These are phyloP conservation scores for Fusarium xylarioides DNA, from an alignment of 2,329 filamentous ascomycete species.

Conservation along the genomic window DNA sequence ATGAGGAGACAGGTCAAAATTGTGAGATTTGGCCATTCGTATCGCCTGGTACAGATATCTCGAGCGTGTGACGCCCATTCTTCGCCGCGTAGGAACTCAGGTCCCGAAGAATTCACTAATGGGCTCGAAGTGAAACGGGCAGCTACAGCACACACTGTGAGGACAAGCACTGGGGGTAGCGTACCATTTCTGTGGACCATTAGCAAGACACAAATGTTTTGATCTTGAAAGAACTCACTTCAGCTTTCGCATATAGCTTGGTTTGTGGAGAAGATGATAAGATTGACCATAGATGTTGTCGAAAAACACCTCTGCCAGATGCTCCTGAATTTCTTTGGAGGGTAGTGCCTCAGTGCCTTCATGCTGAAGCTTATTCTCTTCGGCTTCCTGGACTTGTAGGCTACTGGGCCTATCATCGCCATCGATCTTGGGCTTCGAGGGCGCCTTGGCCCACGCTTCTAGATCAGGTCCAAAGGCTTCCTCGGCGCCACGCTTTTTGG, in stretches of 20 bases:
- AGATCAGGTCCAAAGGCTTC: constrained; percentile 87
- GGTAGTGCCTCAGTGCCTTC: constrained; percentile 88
- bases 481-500: constrained; percentile 84
- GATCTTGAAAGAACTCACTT: constrained; percentile 59
- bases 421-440: constrained; percentile 60
- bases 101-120: constrained; percentile 76
- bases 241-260: constrained; percentile 92
- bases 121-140: constrained; percentile 94
- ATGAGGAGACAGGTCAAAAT: constrained; percentile 91
- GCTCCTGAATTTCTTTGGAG: constrained; percentile 87
- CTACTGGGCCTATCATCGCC: constrained; percentile 57
- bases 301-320: constrained; percentile 93
- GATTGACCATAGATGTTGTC: constrained; percentile 95
- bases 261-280: constrained; percentile 94
- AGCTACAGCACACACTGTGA: constrained; percentile 96
- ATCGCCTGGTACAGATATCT: constrained; percentile 85
- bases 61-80: constrained; percentile 90
- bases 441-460: constrained; percentile 78
- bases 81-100: constrained; percentile 84
- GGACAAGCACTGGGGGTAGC: constrained; percentile 86
- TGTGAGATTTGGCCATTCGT: constrained; percentile 95
- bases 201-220: background rate
- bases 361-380: constrained; percentile 79
- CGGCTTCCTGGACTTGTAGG: constrained; percentile 68
- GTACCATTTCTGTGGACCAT: constrained; percentile 55